Conservation (phyloP, 345 rosid species). For the Euphorbia lathyris region DNA sequence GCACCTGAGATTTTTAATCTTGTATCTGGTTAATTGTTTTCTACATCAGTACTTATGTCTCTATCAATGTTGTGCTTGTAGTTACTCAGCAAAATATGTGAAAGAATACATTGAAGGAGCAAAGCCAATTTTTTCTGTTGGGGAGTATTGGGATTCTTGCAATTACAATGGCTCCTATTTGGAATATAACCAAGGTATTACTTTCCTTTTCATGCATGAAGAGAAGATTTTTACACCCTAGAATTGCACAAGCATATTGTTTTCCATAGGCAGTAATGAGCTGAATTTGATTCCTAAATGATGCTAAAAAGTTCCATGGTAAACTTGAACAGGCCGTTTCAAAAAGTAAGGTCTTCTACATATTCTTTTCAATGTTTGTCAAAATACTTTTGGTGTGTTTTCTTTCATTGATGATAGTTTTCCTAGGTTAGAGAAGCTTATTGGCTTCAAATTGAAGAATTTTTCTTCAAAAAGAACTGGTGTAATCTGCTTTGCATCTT, state of each 20-base stretch:
- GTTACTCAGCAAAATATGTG: slow-evolving; percentile 75
- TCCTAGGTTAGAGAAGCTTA: neutral
- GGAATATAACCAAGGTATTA: slow-evolving; percentile 83
- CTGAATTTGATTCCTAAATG: slow-evolving; percentile 2
- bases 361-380: neutral
- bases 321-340: neutral
- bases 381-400: neutral
- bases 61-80: slow-evolving; percentile 24
- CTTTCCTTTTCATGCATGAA: slow-evolving; percentile 1
- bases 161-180: slow-evolving; percentile 51
- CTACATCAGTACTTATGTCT: slow-evolving; percentile 1
- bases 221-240: no score
- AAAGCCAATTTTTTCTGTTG: slow-evolving; percentile 78
- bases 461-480: neutral
- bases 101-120: slow-evolving; percentile 85
- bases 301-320: neutral
- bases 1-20: slow-evolving; percentile 1
- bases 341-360: neutral
- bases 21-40: slow-evolving; percentile 1
- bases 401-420: neutral
- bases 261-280: neutral
- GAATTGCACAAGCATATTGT: no score
- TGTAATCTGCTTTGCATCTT: slow-evolving; percentile 1
- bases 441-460: neutral
- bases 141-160: slow-evolving; percentile 96